A percentile compares a stretch with the other conserved stretches of the same genome.
Conservation (phyloP, 306 rosid species). For the Comarum palustre region DNA sequence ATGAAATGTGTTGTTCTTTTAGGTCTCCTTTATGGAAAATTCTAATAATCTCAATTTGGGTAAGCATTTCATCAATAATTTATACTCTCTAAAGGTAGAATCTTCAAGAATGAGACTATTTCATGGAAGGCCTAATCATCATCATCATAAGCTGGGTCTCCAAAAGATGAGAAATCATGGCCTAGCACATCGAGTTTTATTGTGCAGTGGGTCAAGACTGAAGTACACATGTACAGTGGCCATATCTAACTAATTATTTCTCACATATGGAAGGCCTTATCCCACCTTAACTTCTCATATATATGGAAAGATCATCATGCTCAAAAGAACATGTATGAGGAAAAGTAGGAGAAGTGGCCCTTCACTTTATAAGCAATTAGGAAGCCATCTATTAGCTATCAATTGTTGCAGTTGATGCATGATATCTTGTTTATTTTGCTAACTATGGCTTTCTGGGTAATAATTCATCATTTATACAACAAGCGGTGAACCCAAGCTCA, state of each 20-base stretch:
- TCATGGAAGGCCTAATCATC: conserved; percentile 57
- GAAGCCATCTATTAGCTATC: neutral
- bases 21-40: conserved; percentile 79
- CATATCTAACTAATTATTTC: neutral
- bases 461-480: no score
- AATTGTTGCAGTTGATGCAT: neutral
- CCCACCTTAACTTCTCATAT: neutral
- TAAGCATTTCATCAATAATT: conserved; percentile 40
- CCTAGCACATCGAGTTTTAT: conserved; percentile 2
- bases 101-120: conserved; percentile 30
- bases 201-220: conserved; percentile 12
- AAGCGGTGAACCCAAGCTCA: no score
- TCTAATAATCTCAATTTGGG: conserved; percentile 55
- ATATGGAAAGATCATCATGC: conserved; percentile 3
- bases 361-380: neutral
- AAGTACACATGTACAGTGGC: conserved; percentile 1
- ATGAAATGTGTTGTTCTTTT: conserved; percentile 38
- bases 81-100: conserved; percentile 39
- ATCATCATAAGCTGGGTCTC: conserved; percentile 31
- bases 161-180: conserved; percentile 17
- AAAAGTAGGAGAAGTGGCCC: neutral
- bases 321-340: neutral
- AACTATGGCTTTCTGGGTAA: no score
- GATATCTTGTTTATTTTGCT: neutral
- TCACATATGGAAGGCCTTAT: neutral